Evolutionary conservation across 768 basidiomycete genomes (phyloP), one percentile per base, ranked within the genome.

Genomic region (Leccinellum rugosiceps): DNA sequence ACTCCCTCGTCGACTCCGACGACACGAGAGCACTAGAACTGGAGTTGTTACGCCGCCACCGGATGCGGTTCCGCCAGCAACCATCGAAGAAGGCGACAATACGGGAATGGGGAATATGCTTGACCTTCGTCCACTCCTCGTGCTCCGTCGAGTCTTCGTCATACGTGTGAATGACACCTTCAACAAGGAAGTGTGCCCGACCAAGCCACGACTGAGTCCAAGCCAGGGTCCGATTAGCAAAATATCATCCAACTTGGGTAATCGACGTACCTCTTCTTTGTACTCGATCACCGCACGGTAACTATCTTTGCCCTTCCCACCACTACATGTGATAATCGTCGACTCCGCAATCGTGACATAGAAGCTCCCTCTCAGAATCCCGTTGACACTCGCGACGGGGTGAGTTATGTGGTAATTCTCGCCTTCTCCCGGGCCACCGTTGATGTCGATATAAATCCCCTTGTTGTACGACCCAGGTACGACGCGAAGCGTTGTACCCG

Each of bases 361-460:
- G 73, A 95, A 94, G 65, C 83, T 87, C 0, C 94, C 96, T 55
- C 94, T 82, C 48, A 99, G 74, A 32, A 99, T 84, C 6, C 96
- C 97, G 65, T 98, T 97, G 51, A 98, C 93, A 50, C 81, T 78
- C 19, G 94, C 97, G 30, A 85, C 77, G 17, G 96, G 97, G 68
- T 98, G 94, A 1, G 91, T 90, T 65, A 98, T 85, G 63, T 90
- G 85, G 68, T 97, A 97, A 53, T 77, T 72, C 76, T 90, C 96
- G 62, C 88, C 94, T 63, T 79, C 84, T 45, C 84, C 93, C 53
- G 72, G 80, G 13, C 84, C 92, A 25, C 86, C 87, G 0, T 80
- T 88, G 49, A 98, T 77, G 23, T 82, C 77, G 63, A 98, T 77
- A 69, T 87, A 97, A 56, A 98, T 84, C 21, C 97, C 97, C 72